Base-by-base conservation (phyloP, 1,139 yeast genomes). In the Sugiyamaella grinbergsii region DNA sequence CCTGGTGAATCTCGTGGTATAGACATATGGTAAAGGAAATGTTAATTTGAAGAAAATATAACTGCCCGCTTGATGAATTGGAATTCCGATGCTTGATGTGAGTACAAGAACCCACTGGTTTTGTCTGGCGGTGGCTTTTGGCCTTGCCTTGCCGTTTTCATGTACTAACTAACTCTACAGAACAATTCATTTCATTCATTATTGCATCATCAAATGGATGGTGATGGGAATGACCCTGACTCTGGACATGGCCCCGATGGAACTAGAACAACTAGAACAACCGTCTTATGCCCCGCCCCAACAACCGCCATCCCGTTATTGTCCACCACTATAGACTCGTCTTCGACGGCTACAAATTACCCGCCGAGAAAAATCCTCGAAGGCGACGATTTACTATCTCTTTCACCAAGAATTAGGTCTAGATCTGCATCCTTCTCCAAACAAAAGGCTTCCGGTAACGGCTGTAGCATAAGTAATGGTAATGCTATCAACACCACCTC, bases 341-440 rank as follows among this genome's bases (percentile, higher is more conserved):
- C 39, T 31, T 38, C 43, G 38, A 40, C 47, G 20, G 37, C 42
- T 29, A 38, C 45, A 42, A 23, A 20, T 47, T 19, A 36, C 34
- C 19, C 39, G n/a, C 24, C 40, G 4, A 13, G 39, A 11, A 33
- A 33, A 13, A 13, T 32, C 7, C 38, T 31, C 5, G 45, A 42
- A 1, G 19, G 11, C 11, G 44, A 41, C 11, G 13, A 20, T 19
- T 8, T 16, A n/a, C 29, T 32, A 19, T 15, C 19, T n/a, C 32
- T 33, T 16, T 33, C 34, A 33, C 47, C 47, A 22, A 42, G 47
- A 26, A 42, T 42, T 4, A 13, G 47, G 15, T 42, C 47, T n/a
- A 33, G 47, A 18, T 42, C 47, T 5, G 47, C 47, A 6, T 42
- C 47, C 3, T 42, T 42, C 34, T 42, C 47, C 24, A 33, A 34